A percentile compares a stretch with the other conserved stretches of the same genome.
Evolutionary conservation across 2,329 filamentous ascomycete species (phyloP).

Genomic region (Acephala macrosclerotiorum): DNA sequence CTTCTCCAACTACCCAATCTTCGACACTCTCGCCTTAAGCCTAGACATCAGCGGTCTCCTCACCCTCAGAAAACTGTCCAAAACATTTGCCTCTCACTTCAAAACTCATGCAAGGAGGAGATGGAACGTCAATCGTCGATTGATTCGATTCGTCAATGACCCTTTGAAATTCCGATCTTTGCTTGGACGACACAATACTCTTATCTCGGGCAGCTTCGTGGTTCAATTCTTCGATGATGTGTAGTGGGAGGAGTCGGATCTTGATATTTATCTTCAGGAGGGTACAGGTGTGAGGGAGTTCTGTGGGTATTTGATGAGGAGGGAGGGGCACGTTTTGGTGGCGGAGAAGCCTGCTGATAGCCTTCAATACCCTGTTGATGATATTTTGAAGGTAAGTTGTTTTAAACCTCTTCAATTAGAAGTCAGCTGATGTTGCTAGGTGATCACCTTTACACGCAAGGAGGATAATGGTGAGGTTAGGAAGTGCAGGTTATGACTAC

Average conservation of each 20-base stretch:
- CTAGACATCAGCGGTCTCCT: slow-evolving; percentile 9
- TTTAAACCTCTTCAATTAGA: not conserved
- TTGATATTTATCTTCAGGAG: slow-evolving; percentile 21
- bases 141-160: slow-evolving; percentile 20
- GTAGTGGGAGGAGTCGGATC: slow-evolving; percentile 25
- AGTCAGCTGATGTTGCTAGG: not conserved
- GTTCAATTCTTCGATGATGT: slow-evolving; percentile 19
- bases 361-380: not conserved
- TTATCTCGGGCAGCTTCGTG: slow-evolving; percentile 12
- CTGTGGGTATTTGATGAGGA: not conserved
- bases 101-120: not conserved
- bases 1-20: slow-evolving; percentile 6
- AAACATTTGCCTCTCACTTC: not conserved
- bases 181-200: slow-evolving; percentile 13
- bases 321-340: slow-evolving; percentile 7
- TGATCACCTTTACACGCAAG: not conserved
- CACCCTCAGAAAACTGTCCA: not conserved
- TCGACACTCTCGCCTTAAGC: not conserved
- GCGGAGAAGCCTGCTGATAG: not conserved
- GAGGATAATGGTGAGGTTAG: not conserved
- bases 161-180: slow-evolving; percentile 11
- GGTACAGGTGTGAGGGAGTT: not conserved
- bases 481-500: slow-evolving; percentile 3
- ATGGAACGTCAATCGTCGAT: slow-evolving; percentile 20
- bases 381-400: slow-evolving; percentile 2